These are phyloP conservation scores for Aspergillus sp. DNA, from an alignment of 2,329 filamentous ascomycete genomes.

Conservation along the genomic window DNA sequence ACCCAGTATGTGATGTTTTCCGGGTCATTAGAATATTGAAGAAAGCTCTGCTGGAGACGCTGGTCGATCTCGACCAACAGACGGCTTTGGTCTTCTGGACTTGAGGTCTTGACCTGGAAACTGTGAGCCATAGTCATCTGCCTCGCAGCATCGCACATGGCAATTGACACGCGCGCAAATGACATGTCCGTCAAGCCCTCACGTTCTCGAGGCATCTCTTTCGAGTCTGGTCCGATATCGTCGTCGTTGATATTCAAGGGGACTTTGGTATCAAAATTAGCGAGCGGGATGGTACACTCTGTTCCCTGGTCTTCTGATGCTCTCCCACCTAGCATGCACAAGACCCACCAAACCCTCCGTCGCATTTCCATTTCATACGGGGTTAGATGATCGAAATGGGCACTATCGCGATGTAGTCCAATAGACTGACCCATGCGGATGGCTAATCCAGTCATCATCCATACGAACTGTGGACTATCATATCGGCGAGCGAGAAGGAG, in stretches of 20 bases:
- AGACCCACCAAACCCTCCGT: slow-evolving; percentile 33
- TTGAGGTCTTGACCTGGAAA: slow-evolving; percentile 21
- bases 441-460: slow-evolving; percentile 48
- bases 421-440: slow-evolving; percentile 53
- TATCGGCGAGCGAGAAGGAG: too few species aligned
- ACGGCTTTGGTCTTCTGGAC: slow-evolving; percentile 39
- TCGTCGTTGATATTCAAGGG: slow-evolving; percentile 48
- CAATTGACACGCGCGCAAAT: slow-evolving; percentile 34
- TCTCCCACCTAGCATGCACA: slow-evolving; percentile 52
- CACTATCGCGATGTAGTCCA: slow-evolving; percentile 51
- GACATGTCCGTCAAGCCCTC: slow-evolving; percentile 53
- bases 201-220: slow-evolving; percentile 43
- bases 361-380: slow-evolving; percentile 48
- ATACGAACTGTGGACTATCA: slow-evolving; percentile 30
- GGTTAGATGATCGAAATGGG: slow-evolving; percentile 43
- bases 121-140: slow-evolving; percentile 22
- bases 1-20: slow-evolving; percentile 45
- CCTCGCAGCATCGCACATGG: slow-evolving; percentile 2
- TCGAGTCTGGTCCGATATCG: slow-evolving; percentile 46
- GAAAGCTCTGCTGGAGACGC: slow-evolving; percentile 39
- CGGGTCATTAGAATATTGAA: slow-evolving; percentile 34
- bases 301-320: slow-evolving; percentile 61
- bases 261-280: slow-evolving; percentile 55
- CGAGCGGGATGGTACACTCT: slow-evolving; percentile 55
- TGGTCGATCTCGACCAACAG: slow-evolving; percentile 44